phyloP scores from a whole-genome alignment of 106 monocot genomes.

The Acanthochlamys bracteata region DNA sequence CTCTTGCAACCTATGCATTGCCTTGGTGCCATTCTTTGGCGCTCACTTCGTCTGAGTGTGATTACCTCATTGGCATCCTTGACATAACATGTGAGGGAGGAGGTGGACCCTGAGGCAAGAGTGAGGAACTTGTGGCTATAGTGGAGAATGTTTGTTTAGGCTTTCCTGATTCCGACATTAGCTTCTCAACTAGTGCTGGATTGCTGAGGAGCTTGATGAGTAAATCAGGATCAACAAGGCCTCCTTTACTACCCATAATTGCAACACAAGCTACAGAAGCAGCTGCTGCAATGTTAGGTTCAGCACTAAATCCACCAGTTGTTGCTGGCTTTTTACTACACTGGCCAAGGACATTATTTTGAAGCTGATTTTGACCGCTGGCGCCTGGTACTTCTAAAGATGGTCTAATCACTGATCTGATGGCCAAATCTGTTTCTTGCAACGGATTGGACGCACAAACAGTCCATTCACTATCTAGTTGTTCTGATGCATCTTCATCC shows the following conservation, averaged over 20 bases:
- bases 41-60: too few species aligned
- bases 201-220: constrained; percentile 78
- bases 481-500: constrained; percentile 60
- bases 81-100: too few species aligned
- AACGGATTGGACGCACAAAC: neutral
- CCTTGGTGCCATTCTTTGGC: too few species aligned
- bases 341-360: neutral
- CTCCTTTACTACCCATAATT: constrained; percentile 50
- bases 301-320: constrained; percentile 4
- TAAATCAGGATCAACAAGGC: constrained; percentile 63
- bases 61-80: too few species aligned
- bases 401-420: neutral
- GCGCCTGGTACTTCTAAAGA: neutral
- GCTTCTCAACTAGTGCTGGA: constrained; percentile 48
- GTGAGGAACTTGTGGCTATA: neutral
- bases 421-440: neutral
- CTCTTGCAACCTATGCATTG: too few species aligned
- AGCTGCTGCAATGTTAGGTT: constrained; percentile 68
- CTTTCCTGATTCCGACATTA: constrained; percentile 31
- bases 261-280: constrained; percentile 74
- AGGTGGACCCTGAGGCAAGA: neutral
- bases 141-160: constrained; percentile 12
- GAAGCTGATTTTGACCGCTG: neutral
- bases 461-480: constrained; percentile 4
- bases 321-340: neutral